phyloP scores from a whole-genome alignment of 768 basidiomycete genomes.

The Punctularia strigosozonata region DNA sequence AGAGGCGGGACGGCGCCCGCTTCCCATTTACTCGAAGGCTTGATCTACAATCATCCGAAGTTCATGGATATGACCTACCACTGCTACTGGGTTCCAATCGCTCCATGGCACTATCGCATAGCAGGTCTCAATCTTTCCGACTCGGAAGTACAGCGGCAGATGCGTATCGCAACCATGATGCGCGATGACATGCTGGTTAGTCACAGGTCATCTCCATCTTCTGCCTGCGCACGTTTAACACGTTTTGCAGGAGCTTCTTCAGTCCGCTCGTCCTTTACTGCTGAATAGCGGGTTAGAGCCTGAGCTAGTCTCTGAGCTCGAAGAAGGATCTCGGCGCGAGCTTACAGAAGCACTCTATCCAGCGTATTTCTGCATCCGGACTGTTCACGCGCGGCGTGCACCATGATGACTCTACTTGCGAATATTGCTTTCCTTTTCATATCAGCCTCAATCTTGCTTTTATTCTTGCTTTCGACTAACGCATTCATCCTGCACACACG shows the following conservation, averaged over 20 bases:
- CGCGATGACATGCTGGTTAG: slow-evolving; percentile 48
- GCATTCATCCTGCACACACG: no score
- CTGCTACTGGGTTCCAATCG: slow-evolving; percentile 54
- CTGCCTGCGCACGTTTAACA: slow-evolving; percentile 2
- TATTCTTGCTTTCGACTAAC: no score
- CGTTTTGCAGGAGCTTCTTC: slow-evolving; percentile 45
- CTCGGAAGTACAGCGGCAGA: slow-evolving; percentile 25
- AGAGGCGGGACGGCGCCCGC: slow-evolving; percentile 57
- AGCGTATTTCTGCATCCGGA: no score
- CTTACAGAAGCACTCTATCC: no score
- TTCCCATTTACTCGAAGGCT: slow-evolving; percentile 39
- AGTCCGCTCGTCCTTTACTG: slow-evolving; percentile 55
- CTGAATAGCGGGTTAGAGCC: slow-evolving; percentile 50
- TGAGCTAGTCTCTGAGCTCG: slow-evolving; percentile 39
- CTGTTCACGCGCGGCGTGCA: no score
- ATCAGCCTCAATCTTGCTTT: no score
- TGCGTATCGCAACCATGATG: slow-evolving; percentile 32
- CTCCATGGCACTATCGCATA: slow-evolving; percentile 31
- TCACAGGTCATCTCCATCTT: slow-evolving; percentile 2
- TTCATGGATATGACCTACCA: slow-evolving; percentile 49
- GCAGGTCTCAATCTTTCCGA: no score
- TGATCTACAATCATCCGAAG: slow-evolving; percentile 39
- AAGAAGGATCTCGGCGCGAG: slow-evolving; percentile 40
- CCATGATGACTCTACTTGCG: no score
- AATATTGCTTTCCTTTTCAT: no score